A percentile compares a stretch with the other conserved stretches of the same genome.
phyloP scores from a whole-genome alignment of 352 stramenopile genomes.

The Pythium plurisporium region DNA sequence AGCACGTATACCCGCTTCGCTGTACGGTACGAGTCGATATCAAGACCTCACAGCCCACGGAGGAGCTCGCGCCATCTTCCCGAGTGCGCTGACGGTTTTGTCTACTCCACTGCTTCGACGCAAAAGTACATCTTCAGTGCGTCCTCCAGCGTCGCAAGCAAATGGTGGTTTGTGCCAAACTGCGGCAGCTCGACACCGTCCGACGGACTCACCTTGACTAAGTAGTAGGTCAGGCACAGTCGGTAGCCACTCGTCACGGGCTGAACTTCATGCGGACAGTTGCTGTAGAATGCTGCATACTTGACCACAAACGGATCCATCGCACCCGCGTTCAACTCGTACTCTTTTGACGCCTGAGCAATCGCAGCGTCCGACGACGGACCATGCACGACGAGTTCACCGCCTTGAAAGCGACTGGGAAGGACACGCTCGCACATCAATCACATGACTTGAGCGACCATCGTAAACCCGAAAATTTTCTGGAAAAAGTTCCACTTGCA shows the following conservation, averaged over 20 bases:
- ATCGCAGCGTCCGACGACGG: not conserved
- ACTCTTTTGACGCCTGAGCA: not conserved
- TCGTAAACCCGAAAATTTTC: too few relatives aligned
- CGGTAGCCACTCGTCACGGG: conserved; percentile 11
- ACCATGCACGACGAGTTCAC: conserved; percentile 8
- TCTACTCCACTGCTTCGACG: not conserved
- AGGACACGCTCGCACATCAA: too few relatives aligned
- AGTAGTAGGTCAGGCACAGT: conserved; percentile 21
- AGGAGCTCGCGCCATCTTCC: not conserved
- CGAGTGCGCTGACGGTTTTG: not conserved
- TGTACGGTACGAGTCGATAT: not conserved
- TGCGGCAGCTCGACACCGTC: not conserved
- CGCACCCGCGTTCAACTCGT: conserved; percentile 3
- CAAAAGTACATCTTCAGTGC: conserved; percentile 9
- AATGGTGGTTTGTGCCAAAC: not conserved
- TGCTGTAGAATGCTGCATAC: conserved; percentile 19
- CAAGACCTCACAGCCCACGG: not conserved
- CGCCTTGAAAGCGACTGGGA: too few relatives aligned
- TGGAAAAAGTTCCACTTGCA: too few relatives aligned
- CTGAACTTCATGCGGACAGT: conserved; percentile 19
- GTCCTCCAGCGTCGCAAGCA: conserved; percentile 3
- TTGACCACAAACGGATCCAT: conserved; percentile 11
- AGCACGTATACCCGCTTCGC: conserved; percentile 9
- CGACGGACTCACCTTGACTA: conserved; percentile 1
- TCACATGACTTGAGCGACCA: too few relatives aligned